Base-by-base conservation (phyloP, 768 basidiomycete species). In the Lactifluus subvellereus region DNA sequence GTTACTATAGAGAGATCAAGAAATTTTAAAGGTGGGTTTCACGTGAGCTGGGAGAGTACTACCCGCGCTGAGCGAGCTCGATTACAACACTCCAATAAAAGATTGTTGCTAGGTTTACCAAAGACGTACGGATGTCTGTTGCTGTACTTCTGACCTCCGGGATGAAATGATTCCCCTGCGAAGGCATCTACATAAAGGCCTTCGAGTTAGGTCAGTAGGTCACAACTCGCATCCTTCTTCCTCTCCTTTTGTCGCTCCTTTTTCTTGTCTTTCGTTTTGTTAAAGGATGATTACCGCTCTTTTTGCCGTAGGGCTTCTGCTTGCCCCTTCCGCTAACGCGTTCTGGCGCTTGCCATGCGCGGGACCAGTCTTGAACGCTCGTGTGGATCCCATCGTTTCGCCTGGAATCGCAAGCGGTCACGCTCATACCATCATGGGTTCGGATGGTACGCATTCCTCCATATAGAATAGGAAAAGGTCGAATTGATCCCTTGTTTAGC, bases 321-420 rank as follows among this genome's bases (percentile, higher is more conserved):
- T 65, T 8, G 5, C 57, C 30, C 47, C 64, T 7, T 61, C 55
- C n/a, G 49, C 42, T 35, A 33, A 53, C 40, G 64, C 64, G 4
- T 65, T 65, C 60, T 65, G n/a, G 10, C 64, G 64, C 11, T 7
- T 65, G 6, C 60, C 60, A n/a, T 65, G 64, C 37, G 30, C 54
- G 2, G 54, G 54, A 18, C 35, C 64, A 35, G 55, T 61, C 18
- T 6, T 62, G 16, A 13, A 62, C 33, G 43, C 49, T 35, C 38
- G 60, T 27, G 40, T 47, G 1, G 64, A 65, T 42, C 64, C 64
- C 13, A 61, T 65, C 51, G 55, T 65, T 20, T 18, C 3, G 22
- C 55, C 50, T 10, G 60, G 60, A 8, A 22, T 10, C 27, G 2
- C 48, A 6, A 61, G 60, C 14, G 1, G 30, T 27, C 64, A 65